Percentiles rank a stretch among this genome's conserved stretches.
Evolutionary conservation across 1,284 basidiomycete species (phyloP).

Genomic region (Sanghuangporus weigelae): DNA sequence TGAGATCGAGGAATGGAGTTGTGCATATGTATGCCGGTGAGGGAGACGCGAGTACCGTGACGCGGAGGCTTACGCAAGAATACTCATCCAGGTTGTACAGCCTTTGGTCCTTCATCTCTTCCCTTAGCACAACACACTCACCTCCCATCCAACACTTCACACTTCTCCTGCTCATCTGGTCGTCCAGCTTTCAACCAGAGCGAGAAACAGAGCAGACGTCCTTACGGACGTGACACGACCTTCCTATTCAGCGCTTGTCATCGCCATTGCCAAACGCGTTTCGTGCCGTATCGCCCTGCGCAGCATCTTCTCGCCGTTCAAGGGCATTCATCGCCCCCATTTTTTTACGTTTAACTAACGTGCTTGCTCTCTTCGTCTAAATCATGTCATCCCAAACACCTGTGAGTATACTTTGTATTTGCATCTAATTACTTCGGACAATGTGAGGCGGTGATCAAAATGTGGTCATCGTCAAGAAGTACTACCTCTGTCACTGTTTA

Average conservation of each 20-base stretch:
- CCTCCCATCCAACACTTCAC: neutral
- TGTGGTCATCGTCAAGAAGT: neutral
- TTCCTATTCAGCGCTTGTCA: neutral
- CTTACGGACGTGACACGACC: neutral
- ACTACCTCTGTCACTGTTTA: neutral
- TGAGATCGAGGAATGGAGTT: neutral
- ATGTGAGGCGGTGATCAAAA: neutral
- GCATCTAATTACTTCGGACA: neutral
- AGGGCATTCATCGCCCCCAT: neutral
- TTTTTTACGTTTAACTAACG: neutral
- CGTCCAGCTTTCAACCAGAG: neutral
- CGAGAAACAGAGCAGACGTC: neutral
- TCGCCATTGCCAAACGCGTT: neutral
- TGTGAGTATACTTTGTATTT: constrained; percentile 34
- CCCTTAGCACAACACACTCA: neutral
- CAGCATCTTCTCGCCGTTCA: neutral
- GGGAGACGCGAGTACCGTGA: neutral
- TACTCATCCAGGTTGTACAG: neutral
- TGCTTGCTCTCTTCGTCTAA: constrained; percentile 37
- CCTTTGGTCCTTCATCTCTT: constrained; percentile 1
- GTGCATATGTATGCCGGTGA: neutral
- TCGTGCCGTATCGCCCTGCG: neutral
- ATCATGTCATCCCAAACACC: constrained; percentile 47
- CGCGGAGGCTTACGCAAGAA: neutral
- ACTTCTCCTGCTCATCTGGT: neutral